These are phyloP conservation scores for Hanseniaspora nectarophila DNA, from an alignment of 805 yeast genomes.

Conservation along the genomic window DNA sequence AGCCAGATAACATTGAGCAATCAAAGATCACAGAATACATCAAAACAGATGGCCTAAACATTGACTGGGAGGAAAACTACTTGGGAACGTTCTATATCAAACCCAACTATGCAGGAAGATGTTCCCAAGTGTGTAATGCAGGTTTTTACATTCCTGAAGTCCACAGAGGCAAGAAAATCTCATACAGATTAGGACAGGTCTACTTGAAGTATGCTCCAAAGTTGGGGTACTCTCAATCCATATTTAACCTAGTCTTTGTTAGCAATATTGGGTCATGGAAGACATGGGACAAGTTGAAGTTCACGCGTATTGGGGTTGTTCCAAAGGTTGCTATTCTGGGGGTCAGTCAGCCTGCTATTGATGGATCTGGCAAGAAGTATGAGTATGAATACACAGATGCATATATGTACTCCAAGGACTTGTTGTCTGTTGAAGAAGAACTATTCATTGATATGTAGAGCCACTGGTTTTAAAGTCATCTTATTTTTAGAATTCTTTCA, in stretches of 20 bases:
- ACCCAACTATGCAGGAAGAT: conserved; percentile 77
- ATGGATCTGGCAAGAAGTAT: not conserved
- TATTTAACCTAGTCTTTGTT: conserved; percentile 77
- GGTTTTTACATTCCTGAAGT: conserved; percentile 61
- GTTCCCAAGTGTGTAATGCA: conserved; percentile 78
- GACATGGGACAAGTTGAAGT: conserved; percentile 78
- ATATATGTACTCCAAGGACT: conserved; percentile 57
- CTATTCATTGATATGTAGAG: conserved; percentile 20
- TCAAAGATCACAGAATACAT: not conserved
- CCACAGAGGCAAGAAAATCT: conserved; percentile 57
- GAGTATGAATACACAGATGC: conserved; percentile 40
- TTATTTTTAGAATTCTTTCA: too few relatives aligned
- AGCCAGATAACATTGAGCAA: conserved; percentile 18
- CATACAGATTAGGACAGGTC: conserved; percentile 52
- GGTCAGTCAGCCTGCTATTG: conserved; percentile 37
- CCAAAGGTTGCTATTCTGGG: conserved; percentile 72
- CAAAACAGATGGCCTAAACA: conserved; percentile 17
- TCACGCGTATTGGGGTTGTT: conserved; percentile 63
- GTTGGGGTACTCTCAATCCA: conserved; percentile 70
- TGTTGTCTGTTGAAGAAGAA: conserved; percentile 27
- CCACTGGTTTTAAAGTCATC: not conserved
- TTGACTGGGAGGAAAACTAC: conserved; percentile 36
- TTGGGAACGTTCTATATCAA: conserved; percentile 71
- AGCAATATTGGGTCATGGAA: conserved; percentile 62
- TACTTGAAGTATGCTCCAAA: conserved; percentile 64